Percentiles rank a stretch among this genome's conserved stretches.
Evolutionary conservation across 2,329 filamentous ascomycete species (phyloP).

Genomic region (Fusarium floridanum): DNA sequence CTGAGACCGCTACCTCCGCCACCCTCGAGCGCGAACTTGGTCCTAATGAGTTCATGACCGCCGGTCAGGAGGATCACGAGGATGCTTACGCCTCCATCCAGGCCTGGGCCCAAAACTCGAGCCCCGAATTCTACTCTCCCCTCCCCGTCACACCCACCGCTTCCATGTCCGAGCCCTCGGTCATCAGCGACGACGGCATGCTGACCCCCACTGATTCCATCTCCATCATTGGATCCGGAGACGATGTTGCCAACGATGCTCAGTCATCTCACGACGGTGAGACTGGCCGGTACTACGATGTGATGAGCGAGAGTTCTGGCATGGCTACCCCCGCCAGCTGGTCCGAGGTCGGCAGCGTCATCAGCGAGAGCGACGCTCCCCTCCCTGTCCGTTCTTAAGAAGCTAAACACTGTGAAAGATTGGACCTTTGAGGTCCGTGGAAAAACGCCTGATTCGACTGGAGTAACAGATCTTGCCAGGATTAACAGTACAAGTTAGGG

Average conservation of each 20-base stretch:
- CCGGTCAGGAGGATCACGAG: slow-evolving; percentile 60
- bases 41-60: slow-evolving; percentile 65
- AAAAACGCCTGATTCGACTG: slow-evolving; percentile 2
- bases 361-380: slow-evolving; percentile 66
- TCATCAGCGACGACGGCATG: slow-evolving; percentile 64
- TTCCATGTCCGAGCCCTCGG: slow-evolving; percentile 64
- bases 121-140: slow-evolving; percentile 70
- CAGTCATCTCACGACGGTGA: slow-evolving; percentile 54
- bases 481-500: slow-evolving; percentile 17
- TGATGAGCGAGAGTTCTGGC: slow-evolving; percentile 71
- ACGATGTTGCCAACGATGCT: slow-evolving; percentile 61
- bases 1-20: slow-evolving; percentile 41
- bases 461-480: slow-evolving; percentile 2
- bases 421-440: background rate
- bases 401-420: background rate
- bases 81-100: slow-evolving; percentile 72
- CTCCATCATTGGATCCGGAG: slow-evolving; percentile 66
- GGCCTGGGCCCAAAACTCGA: slow-evolving; percentile 71
- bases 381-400: slow-evolving; percentile 50
- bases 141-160: slow-evolving; percentile 65
- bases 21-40: slow-evolving; percentile 54
- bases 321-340: slow-evolving; percentile 72
- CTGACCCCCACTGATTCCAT: slow-evolving; percentile 71
- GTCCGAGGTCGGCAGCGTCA: slow-evolving; percentile 74
- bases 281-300: slow-evolving; percentile 61